phyloP scores from a whole-genome alignment of 2,329 filamentous ascomycete genomes.

The Graphilbum fragrans region DNA sequence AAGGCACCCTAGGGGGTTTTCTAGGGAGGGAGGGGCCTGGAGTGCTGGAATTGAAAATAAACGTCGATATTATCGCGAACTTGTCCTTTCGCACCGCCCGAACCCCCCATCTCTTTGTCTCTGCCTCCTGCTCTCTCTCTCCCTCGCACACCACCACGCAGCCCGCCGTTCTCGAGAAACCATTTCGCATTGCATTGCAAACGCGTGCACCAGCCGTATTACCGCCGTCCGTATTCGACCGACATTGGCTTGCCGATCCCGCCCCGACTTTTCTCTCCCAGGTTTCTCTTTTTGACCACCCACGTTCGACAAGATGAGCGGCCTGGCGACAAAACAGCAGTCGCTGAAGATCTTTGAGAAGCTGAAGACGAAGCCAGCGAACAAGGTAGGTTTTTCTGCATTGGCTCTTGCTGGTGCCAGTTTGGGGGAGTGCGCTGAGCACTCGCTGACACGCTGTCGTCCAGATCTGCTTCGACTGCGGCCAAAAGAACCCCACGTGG shows the following conservation, averaged over 20 bases:
- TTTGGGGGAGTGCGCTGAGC: not conserved
- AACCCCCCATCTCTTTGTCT: not conserved
- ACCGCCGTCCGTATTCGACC: not conserved
- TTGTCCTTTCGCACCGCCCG: constrained; percentile 2
- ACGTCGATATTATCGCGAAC: constrained; percentile 7
- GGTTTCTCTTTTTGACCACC: not conserved
- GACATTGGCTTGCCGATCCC: not conserved
- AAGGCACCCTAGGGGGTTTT: not conserved
- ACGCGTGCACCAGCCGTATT: not conserved
- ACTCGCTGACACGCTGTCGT: not conserved
- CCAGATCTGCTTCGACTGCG: constrained; percentile 96
- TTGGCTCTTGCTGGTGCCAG: not conserved
- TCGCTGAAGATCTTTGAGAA: constrained; percentile 98
- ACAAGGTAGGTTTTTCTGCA: constrained; percentile 55
- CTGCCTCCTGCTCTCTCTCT: no score
- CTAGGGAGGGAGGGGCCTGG: not conserved
- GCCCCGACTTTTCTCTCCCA: not conserved
- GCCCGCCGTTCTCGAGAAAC: no score
- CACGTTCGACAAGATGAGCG: constrained; percentile 45
- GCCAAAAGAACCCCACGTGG: constrained; percentile 96
- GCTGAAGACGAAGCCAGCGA: constrained; percentile 84
- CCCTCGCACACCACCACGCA: no score
- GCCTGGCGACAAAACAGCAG: constrained; percentile 79
- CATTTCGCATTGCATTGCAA: not conserved
- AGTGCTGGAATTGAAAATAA: not conserved